Base-by-base conservation (phyloP, 306 rosid genomes). In the Inga laurina region DNA sequence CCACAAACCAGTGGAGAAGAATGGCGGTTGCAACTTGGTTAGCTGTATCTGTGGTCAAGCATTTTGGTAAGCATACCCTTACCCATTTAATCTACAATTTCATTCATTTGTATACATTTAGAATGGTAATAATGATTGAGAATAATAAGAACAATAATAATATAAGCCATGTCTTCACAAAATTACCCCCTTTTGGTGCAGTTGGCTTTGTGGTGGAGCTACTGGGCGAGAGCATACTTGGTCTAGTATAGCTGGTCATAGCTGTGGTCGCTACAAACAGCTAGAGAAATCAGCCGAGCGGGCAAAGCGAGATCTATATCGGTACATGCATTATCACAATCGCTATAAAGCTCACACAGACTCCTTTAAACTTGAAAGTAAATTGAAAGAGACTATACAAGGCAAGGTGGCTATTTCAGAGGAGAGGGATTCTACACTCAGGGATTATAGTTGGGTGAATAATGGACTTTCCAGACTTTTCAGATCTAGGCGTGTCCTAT, bases 121-220 rank as follows among this genome's bases (percentile, higher is more conserved):
- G 32, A 61, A 56, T 41, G 24, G 48, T 41, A 22, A 68, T 30
- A 41, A 11, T 69, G 54, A 78, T 78, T 32, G 18, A 71, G 57
- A 69, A 35, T 19, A 1, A 18, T 21, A 64, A 77, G 76, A 46
- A 79, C 49, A 41, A 18, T 21, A 70, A 78, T 54, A 43, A 80
- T 59, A 43, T 39, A 66, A 52, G 69, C 59, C 24, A 3, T 74
- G 46, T 69, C 79, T 65, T 59, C 32, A 1, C 12, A n/a, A 75
- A 34, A 64, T 56, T 82, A 41, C 68, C 76, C 67, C 49, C 35
- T 48, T 83, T 85, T 80, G 85, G 16, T 88, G 88, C 97, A 97
- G 99, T 90, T 97, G 99, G 99, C 86, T 94, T 62, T 97, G 99
- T 86, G 99, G 95, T 82, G 99, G 97, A 87, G 99, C 99, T 45